A percentile compares a stretch with the other conserved stretches of the same genome.
Conservation (phyloP, 1,284 basidiomycete species). For the Somion occarium region DNA sequence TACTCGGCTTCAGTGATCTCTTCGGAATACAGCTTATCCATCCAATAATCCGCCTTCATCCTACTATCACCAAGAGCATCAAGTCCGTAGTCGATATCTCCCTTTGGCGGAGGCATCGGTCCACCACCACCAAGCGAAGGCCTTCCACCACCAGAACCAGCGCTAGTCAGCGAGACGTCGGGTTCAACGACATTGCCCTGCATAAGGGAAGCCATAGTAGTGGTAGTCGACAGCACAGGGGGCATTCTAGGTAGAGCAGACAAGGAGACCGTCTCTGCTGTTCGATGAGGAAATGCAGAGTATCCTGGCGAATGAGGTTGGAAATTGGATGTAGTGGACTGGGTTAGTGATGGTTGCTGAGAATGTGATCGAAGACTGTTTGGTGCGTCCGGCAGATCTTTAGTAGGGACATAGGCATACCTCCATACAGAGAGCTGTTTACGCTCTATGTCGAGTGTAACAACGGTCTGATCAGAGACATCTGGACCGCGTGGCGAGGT, state of each 20-base stretch:
- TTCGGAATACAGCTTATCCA: slow-evolving; percentile 52
- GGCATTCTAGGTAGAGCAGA: slow-evolving; percentile 20
- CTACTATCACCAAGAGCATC: slow-evolving; percentile 47
- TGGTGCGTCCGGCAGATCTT: slow-evolving; percentile 36
- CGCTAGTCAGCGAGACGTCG: not conserved
- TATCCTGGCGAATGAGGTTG: not conserved
- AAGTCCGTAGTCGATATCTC: slow-evolving; percentile 47
- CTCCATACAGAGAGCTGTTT: slow-evolving; percentile 62
- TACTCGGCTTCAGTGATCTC: slow-evolving; percentile 48
- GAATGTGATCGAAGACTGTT: not conserved
- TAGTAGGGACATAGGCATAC: slow-evolving; percentile 58
- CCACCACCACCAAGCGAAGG: not conserved
- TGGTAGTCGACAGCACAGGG: slow-evolving; percentile 38
- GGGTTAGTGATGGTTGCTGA: slow-evolving; percentile 1
- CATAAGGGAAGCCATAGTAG: slow-evolving; percentile 50
- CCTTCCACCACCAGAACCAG: not conserved
- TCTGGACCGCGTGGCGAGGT: slow-evolving; percentile 43
- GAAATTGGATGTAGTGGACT: not conserved
- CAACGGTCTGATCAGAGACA: slow-evolving; percentile 43
- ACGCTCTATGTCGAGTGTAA: slow-evolving; percentile 53
- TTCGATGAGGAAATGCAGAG: not conserved
- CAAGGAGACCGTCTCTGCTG: slow-evolving; percentile 15
- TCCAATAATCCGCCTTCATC: slow-evolving; percentile 48
- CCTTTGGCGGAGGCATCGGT: not conserved
- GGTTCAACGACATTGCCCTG: slow-evolving; percentile 16